Percentiles rank a stretch among this genome's conserved stretches.
Conservation (phyloP, 2,329 filamentous ascomycete species). For the Fusarium floridanum region DNA sequence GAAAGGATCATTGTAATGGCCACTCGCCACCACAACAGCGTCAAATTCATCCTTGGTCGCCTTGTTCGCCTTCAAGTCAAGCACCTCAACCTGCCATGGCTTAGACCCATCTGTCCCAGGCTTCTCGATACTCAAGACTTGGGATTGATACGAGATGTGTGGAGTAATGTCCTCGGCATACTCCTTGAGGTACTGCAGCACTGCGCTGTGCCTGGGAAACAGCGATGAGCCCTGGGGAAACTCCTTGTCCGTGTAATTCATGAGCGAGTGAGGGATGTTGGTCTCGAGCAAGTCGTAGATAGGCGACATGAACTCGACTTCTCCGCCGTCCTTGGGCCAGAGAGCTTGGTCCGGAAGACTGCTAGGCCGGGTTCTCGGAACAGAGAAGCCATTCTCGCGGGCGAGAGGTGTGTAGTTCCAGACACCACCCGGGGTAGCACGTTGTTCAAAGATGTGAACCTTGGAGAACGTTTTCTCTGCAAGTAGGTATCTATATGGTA, state of each 20-base stretch:
- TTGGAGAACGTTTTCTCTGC: slow-evolving; percentile 73
- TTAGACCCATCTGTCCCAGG: slow-evolving; percentile 4
- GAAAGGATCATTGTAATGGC: slow-evolving; percentile 72
- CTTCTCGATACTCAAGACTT: slow-evolving; percentile 64
- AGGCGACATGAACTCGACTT: slow-evolving; percentile 73
- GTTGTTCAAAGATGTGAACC: slow-evolving; percentile 79
- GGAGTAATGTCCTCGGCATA: slow-evolving; percentile 72
- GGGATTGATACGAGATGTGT: slow-evolving; percentile 71
- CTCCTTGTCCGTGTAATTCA: slow-evolving; percentile 74
- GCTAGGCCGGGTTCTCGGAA: slow-evolving; percentile 50
- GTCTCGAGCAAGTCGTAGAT: slow-evolving; percentile 80
- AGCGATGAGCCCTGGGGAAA: slow-evolving; percentile 71
- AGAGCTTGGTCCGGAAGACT: slow-evolving; percentile 59
- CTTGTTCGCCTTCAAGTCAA: slow-evolving; percentile 47
- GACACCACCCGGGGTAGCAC: slow-evolving; percentile 73
- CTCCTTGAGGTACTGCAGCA: slow-evolving; percentile 73
- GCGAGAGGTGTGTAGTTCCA: slow-evolving; percentile 73
- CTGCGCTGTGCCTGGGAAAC: slow-evolving; percentile 74
- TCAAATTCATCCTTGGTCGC: slow-evolving; percentile 61
- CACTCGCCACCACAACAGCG: slow-evolving; percentile 72
- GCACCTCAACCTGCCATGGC: slow-evolving; percentile 60
- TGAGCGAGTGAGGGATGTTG: slow-evolving; percentile 79
- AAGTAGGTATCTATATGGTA: slow-evolving; percentile 69
- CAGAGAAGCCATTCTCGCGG: slow-evolving; percentile 44
- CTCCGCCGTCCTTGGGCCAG: slow-evolving; percentile 38